These are phyloP conservation scores for Inga laurina DNA, from an alignment of 306 rosid species.

Conservation along the genomic window DNA sequence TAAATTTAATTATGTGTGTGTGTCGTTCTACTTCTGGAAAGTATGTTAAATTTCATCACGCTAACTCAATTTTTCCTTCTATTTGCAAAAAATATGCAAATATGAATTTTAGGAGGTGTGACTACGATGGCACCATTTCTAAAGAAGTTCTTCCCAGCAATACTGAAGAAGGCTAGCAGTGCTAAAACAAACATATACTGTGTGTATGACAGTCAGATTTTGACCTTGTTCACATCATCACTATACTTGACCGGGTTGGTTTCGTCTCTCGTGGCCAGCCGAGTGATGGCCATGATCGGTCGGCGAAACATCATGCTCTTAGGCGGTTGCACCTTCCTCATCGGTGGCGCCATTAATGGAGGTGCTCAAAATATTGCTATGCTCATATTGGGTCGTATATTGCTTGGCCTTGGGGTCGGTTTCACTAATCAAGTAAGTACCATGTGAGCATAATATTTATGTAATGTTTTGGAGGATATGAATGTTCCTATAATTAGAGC, in stretches of 20 bases:
- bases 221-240: constrained; percentile 75
- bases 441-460: neutral
- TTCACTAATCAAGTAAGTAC: constrained; percentile 76
- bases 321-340: constrained; percentile 61
- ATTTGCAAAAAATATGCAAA: neutral
- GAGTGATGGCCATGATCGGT: constrained; percentile 39
- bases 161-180: constrained; percentile 46
- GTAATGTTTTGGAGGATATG: too few species aligned
- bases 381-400: constrained; percentile 75
- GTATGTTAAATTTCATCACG: neutral
- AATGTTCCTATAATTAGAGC: neutral
- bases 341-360: constrained; percentile 66
- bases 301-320: constrained; percentile 57
- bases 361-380: constrained; percentile 59
- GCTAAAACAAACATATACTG: constrained; percentile 57
- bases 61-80: neutral
- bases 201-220: constrained; percentile 59
- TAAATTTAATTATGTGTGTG: neutral
- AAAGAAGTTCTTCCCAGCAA: constrained; percentile 54
- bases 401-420: constrained; percentile 75
- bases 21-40: neutral
- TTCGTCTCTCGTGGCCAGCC: constrained; percentile 57
- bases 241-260: constrained; percentile 63
- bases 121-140: constrained; percentile 72
- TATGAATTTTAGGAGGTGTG: constrained; percentile 52